Conservation (phyloP, 2,329 filamentous ascomycete species). For the Leptoxyphium fumago region DNA sequence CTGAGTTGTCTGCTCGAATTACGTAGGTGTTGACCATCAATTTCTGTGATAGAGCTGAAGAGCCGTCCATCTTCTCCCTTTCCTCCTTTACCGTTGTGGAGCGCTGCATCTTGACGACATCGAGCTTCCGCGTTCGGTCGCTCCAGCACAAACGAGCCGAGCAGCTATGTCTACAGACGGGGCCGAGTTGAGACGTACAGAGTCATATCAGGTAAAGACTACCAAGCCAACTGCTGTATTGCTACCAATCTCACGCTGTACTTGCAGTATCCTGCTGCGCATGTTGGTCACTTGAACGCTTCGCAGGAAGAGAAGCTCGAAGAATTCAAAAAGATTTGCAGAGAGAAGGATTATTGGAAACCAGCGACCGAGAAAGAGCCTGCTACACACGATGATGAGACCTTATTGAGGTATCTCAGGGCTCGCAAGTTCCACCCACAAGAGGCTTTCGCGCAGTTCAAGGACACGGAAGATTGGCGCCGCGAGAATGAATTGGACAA, state of each 20-base stretch:
- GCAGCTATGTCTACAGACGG: slow-evolving; percentile 4
- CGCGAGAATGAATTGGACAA: slow-evolving; percentile 61
- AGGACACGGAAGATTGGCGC: slow-evolving; percentile 78
- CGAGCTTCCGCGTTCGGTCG: too few relatives aligned
- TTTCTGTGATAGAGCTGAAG: too few relatives aligned
- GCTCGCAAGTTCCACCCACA: slow-evolving; percentile 66
- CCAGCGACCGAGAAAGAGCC: slow-evolving; percentile 25
- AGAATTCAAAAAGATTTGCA: slow-evolving; percentile 56
- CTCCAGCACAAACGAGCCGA: background rate
- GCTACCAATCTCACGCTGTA: background rate
- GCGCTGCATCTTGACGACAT: too few relatives aligned
- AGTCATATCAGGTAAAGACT: slow-evolving; percentile 16
- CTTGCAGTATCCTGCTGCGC: slow-evolving; percentile 53
- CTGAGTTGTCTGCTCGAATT: too few relatives aligned
- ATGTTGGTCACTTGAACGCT: slow-evolving; percentile 60
- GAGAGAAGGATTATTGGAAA: slow-evolving; percentile 49
- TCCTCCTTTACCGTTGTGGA: too few relatives aligned
- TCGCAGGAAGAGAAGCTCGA: slow-evolving; percentile 52
- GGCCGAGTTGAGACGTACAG: slow-evolving; percentile 13
- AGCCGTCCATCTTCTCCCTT: too few relatives aligned
- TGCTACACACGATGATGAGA: slow-evolving; percentile 58
- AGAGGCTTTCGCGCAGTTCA: slow-evolving; percentile 72
- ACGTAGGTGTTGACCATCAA: too few relatives aligned
- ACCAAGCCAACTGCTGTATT: background rate
- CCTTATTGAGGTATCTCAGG: slow-evolving; percentile 68